Conservation (phyloP, 345 rosid genomes). For the thale cress (Arabidopsis thaliana) region TAIR10.1 NC_003071.7:15814001-15814500, state of each 20-base stretch:
- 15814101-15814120: constrained; percentile 43
- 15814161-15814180: constrained; percentile 52
- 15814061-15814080: background rate
- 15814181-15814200: background rate
- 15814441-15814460: constrained; percentile 21
- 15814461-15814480: background rate
- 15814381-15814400: constrained; percentile 17
- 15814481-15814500: constrained; percentile 13
- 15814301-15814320: constrained; percentile 30
- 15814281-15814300: constrained; percentile 31
- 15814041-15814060: background rate
- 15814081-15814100: background rate
- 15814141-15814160: constrained; percentile 55
- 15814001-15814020: constrained; percentile 10
- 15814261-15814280: constrained; percentile 9
- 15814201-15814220: constrained; percentile 4
- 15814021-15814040: background rate
- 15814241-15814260: constrained; percentile 15
- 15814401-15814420: constrained; percentile 30
- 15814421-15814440: constrained; percentile 32
- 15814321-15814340: constrained; percentile 8
- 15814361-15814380: constrained; percentile 15
- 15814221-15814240: constrained; percentile 8
- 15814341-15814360: constrained; percentile 18
- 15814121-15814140: constrained; percentile 54